Evolutionary conservation across 2,329 filamentous ascomycete species (phyloP).

Genomic region (Capronia coronata): DNA sequence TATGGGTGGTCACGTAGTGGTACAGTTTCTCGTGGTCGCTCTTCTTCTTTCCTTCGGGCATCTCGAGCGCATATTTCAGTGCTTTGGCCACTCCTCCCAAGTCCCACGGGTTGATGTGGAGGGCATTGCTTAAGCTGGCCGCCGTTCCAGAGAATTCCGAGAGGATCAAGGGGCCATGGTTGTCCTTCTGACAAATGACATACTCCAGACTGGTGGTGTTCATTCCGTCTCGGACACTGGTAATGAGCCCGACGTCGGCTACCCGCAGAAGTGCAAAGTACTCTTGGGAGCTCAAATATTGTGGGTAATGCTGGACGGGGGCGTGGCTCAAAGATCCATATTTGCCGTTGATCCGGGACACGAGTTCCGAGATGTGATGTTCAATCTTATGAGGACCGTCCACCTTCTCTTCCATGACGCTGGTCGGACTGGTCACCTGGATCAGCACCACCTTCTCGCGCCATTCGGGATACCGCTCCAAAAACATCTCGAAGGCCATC

Average conservation of each 20-base stretch:
- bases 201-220: slow-evolving; percentile 96
- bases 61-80: slow-evolving; percentile 73
- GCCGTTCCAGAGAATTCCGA: slow-evolving; percentile 96
- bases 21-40: slow-evolving; percentile 70
- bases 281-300: slow-evolving; percentile 82
- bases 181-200: slow-evolving; percentile 82
- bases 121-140: slow-evolving; percentile 73
- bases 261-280: slow-evolving; percentile 91
- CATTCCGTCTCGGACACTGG: slow-evolving; percentile 93
- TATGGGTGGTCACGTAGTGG: slow-evolving; percentile 75
- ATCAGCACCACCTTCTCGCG: slow-evolving; percentile 86
- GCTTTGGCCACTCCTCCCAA: slow-evolving; percentile 73
- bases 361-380: slow-evolving; percentile 82
- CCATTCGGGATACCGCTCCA: slow-evolving; percentile 88
- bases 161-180: slow-evolving; percentile 79
- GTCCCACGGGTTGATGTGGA: slow-evolving; percentile 97
- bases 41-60: slow-evolving; percentile 60
- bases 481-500: slow-evolving; percentile 86
- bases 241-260: slow-evolving; percentile 88
- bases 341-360: slow-evolving; percentile 82
- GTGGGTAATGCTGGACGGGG: slow-evolving; percentile 89
- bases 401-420: slow-evolving; percentile 69
- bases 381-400: slow-evolving; percentile 73
- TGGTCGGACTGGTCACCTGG: slow-evolving; percentile 86
- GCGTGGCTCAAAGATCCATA: slow-evolving; percentile 84